Evolutionary conservation across 495 filamentous ascomycete genomes (phyloP).

Genomic region (Talaromyces proteolyticus): DNA sequence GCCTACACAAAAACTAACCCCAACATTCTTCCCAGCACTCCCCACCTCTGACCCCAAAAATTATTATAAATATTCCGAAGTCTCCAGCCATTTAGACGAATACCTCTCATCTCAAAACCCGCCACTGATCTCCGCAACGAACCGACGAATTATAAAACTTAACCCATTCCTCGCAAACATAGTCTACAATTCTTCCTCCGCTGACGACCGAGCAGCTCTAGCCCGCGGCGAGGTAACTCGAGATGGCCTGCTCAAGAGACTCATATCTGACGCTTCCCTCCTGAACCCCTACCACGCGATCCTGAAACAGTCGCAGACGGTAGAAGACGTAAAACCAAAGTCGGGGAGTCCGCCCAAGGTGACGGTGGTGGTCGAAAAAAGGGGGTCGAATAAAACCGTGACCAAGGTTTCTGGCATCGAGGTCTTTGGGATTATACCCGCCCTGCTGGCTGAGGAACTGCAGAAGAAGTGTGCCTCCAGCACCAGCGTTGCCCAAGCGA

Average conservation of each 20-base stretch:
- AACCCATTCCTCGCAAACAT: slow-evolving; percentile 58
- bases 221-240: slow-evolving; percentile 55
- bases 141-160: slow-evolving; percentile 59
- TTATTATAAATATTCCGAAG: slow-evolving; percentile 45
- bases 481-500: slow-evolving; percentile 58
- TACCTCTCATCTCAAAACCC: slow-evolving; percentile 49
- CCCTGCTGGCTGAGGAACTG: slow-evolving; percentile 59
- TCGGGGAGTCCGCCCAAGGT: slow-evolving; percentile 56
- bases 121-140: slow-evolving; percentile 47
- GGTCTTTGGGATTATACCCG: slow-evolving; percentile 55
- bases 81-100: slow-evolving; percentile 32
- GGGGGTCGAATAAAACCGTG: slow-evolving; percentile 63
- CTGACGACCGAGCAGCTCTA: slow-evolving; percentile 51
- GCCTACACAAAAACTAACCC: slow-evolving; percentile 50
- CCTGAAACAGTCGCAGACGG: slow-evolving; percentile 45
- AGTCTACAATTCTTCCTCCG: slow-evolving; percentile 44
- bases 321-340: slow-evolving; percentile 54
- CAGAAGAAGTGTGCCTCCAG: slow-evolving; percentile 67
- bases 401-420: slow-evolving; percentile 61
- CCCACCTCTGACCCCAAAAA: slow-evolving; percentile 38
- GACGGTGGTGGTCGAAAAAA: slow-evolving; percentile 53
- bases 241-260: slow-evolving; percentile 55
- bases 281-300: slow-evolving; percentile 48
- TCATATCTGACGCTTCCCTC: slow-evolving; percentile 45
- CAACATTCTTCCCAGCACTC: slow-evolving; percentile 44